Percentiles rank a stretch among this genome's conserved stretches.
These are phyloP conservation scores for Cutaneotrichosporon dermatis DNA, from an alignment of 1,284 basidiomycete species.

Conservation along the genomic window DNA sequence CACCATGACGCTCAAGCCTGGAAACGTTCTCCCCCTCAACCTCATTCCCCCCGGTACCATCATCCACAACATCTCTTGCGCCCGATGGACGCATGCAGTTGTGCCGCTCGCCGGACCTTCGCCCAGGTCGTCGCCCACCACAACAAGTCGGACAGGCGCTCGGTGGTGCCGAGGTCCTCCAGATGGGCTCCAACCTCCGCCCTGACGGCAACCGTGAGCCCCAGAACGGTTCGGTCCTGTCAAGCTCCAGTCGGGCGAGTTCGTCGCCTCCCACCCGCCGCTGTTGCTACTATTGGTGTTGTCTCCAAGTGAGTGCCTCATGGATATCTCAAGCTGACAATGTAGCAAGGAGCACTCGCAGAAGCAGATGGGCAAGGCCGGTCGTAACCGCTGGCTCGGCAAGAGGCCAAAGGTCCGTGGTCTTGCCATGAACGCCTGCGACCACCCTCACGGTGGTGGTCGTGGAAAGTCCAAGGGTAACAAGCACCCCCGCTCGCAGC, in stretches of 20 bases:
- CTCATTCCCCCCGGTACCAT: conserved; percentile 89
- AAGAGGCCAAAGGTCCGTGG: conserved; percentile 83
- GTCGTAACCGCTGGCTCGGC: conserved; percentile 83
- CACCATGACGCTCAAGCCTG: conserved; percentile 77
- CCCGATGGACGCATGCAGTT: conserved; percentile 75
- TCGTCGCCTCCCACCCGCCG: conserved; percentile 74
- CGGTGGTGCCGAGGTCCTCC: conserved; percentile 39
- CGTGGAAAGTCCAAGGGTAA: conserved; percentile 96
- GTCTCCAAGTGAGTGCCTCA: conserved; percentile 66
- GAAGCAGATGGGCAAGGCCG: conserved; percentile 83
- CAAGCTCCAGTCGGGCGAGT: conserved; percentile 89
- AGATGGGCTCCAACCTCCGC: conserved; percentile 32
- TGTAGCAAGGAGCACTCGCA: conserved; percentile 72
- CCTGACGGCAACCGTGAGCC: conserved; percentile 22
- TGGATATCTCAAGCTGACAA: not conserved
- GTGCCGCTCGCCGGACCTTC: conserved; percentile 82
- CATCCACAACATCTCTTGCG: conserved; percentile 76
- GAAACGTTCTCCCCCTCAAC: conserved; percentile 87
- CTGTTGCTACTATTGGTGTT: conserved; percentile 82
- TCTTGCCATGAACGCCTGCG: conserved; percentile 97
- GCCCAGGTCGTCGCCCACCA: conserved; percentile 72
- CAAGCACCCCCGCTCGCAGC: conserved; percentile 84
- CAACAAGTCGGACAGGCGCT: conserved; percentile 49
- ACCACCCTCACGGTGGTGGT: conserved; percentile 95
- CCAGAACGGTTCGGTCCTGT: conserved; percentile 57